These are phyloP conservation scores for Pseudogymnoascus sp. DNA, from an alignment of 2,329 filamentous ascomycete species.

Conservation along the genomic window DNA sequence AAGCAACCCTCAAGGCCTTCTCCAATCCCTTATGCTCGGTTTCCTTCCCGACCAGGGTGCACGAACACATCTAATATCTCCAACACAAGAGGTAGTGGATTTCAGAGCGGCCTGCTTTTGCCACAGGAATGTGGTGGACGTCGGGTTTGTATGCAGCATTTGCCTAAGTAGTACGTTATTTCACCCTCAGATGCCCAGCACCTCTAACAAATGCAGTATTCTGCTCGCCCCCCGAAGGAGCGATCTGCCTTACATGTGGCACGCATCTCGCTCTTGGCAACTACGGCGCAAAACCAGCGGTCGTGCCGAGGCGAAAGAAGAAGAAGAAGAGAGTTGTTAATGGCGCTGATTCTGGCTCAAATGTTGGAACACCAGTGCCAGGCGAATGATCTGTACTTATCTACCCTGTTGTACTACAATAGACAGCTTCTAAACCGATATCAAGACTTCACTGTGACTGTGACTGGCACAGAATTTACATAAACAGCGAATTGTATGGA, in stretches of 20 bases:
- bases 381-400: slow-evolving; percentile 14
- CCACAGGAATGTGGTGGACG: slow-evolving; percentile 81
- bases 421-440: neutral
- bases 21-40: slow-evolving; percentile 92
- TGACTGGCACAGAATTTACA: slow-evolving; percentile 11
- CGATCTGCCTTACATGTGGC: slow-evolving; percentile 74
- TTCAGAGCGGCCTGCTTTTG: slow-evolving; percentile 99
- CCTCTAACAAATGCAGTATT: slow-evolving; percentile 46
- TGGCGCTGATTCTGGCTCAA: slow-evolving; percentile 44
- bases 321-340: slow-evolving; percentile 63
- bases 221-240: slow-evolving; percentile 56
- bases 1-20: slow-evolving; percentile 57
- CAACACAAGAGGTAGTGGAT: slow-evolving; percentile 80
- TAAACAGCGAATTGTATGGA: neutral
- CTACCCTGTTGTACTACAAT: neutral
- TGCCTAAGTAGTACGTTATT: slow-evolving; percentile 68
- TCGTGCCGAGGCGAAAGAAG: slow-evolving; percentile 63
- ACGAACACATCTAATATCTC: slow-evolving; percentile 60
- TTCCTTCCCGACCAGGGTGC: slow-evolving; percentile 68
- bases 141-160: slow-evolving; percentile 92
- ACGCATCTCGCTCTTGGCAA: slow-evolving; percentile 68
- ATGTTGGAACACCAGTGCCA: slow-evolving; percentile 50
- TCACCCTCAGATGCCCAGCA: neutral
- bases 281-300: slow-evolving; percentile 69
- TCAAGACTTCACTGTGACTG: slow-evolving; percentile 31